These are phyloP conservation scores for Aspergillus carlsbadensis DNA, from an alignment of 495 filamentous ascomycete genomes.

Conservation along the genomic window DNA sequence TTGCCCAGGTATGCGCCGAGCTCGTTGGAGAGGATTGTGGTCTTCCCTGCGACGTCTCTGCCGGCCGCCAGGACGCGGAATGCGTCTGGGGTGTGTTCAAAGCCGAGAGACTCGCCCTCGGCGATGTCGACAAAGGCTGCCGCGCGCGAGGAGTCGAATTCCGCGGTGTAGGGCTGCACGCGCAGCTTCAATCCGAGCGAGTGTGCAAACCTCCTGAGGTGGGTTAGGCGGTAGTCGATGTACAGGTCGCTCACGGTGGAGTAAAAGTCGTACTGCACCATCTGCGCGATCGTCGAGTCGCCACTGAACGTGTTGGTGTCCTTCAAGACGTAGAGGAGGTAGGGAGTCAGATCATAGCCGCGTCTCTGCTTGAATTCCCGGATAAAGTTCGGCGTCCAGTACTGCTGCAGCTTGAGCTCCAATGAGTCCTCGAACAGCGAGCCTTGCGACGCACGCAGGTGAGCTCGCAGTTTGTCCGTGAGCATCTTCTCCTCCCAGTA, in stretches of 20 bases:
- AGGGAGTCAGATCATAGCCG: background rate
- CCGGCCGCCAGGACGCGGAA: background rate
- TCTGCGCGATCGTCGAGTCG: background rate
- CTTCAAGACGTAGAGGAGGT: background rate
- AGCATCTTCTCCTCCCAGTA: conserved; percentile 2
- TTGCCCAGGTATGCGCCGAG: conserved; percentile 4
- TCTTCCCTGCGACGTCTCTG: background rate
- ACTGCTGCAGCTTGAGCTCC: background rate
- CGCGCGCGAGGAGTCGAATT: background rate
- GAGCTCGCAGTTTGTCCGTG: background rate
- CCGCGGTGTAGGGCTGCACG: conserved; percentile 3
- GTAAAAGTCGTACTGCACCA: conserved; percentile 3
- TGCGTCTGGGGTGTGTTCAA: background rate
- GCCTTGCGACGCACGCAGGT: background rate
- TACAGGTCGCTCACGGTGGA: conserved; percentile 1
- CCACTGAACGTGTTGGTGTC: background rate
- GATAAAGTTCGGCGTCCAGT: conserved; percentile 1
- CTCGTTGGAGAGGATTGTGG: conserved; percentile 5
- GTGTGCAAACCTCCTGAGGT: background rate
- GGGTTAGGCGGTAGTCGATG: background rate
- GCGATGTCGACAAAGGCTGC: background rate
- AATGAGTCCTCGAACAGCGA: conserved; percentile 2
- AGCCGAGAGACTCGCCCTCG: conserved; percentile 3
- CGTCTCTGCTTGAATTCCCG: background rate
- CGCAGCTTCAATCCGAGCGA: background rate